Percentiles rank a stretch among this genome's conserved stretches.
phyloP scores from a whole-genome alignment of 352 stramenopile species.

The Pythium volutum region DNA sequence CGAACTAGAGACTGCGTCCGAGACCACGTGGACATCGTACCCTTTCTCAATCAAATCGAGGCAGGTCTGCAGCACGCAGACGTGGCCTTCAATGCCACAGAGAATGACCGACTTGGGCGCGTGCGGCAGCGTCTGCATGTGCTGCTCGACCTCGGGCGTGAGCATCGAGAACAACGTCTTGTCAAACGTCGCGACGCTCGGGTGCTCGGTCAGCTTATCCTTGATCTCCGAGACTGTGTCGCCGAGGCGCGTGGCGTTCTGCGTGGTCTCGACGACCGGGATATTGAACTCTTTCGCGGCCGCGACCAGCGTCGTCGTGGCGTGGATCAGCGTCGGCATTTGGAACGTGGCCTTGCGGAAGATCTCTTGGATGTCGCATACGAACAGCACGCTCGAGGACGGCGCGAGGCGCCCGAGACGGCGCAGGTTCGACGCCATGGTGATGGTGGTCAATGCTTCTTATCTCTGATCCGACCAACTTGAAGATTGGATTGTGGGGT shows the following conservation, averaged over 20 bases:
- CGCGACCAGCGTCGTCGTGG: conserved; percentile 68
- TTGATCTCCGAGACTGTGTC: conserved; percentile 80
- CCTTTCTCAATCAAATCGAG: conserved; percentile 95
- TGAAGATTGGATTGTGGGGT: conserved; percentile 2
- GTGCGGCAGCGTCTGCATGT: conserved; percentile 54
- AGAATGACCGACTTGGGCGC: conserved; percentile 87
- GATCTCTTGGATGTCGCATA: conserved; percentile 97
- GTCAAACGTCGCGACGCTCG: conserved; percentile 84
- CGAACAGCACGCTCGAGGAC: conserved; percentile 85
- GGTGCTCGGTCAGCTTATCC: conserved; percentile 41
- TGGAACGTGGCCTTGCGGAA: conserved; percentile 94
- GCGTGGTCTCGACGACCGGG: conserved; percentile 94
- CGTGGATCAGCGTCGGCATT: conserved; percentile 88
- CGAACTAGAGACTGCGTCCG: conserved; percentile 93
- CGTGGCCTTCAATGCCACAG: conserved; percentile 96
- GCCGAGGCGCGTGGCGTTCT: conserved; percentile 95
- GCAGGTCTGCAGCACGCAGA: conserved; percentile 95
- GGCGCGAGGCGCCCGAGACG: conserved; percentile 54
- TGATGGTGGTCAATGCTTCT: not conserved
- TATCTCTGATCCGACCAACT: not conserved
- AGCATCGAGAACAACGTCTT: conserved; percentile 99
- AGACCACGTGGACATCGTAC: conserved; percentile 97
- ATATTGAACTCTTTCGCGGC: conserved; percentile 87
- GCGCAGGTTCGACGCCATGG: conserved; percentile 16
- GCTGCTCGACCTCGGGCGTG: conserved; percentile 87